These are phyloP conservation scores for Maudiozyma turicensis DNA, from an alignment of 805 yeast genomes.

Conservation along the genomic window DNA sequence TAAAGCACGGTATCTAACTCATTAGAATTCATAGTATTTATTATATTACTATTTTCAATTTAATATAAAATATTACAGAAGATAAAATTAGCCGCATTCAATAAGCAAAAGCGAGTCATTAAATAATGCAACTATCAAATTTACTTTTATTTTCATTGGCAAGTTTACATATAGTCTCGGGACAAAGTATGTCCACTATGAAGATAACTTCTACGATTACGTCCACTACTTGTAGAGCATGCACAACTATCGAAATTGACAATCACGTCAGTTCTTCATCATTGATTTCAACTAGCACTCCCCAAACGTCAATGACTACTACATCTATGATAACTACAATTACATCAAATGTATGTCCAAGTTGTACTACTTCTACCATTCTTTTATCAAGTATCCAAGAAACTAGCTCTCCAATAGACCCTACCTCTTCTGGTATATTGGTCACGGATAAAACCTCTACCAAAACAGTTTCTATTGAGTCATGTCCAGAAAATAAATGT, in stretches of 20 bases:
- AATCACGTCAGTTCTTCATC: background rate
- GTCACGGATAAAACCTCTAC: background rate
- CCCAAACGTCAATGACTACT: background rate
- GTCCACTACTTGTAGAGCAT: background rate
- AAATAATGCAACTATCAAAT: background rate
- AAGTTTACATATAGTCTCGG: background rate
- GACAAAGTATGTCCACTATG: background rate
- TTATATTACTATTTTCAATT: background rate
- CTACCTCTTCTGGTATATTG: background rate
- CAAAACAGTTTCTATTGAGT: slow-evolving; percentile 1
- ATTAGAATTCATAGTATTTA: too few relatives aligned
- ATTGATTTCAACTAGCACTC: background rate
- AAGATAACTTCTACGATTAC: background rate
- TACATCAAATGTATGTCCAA: slow-evolving; percentile 2
- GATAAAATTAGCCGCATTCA: background rate
- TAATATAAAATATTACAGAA: background rate
- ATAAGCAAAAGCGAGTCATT: background rate
- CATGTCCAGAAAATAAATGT: slow-evolving; percentile 1
- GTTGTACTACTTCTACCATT: slow-evolving; percentile 1
- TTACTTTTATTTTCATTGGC: background rate
- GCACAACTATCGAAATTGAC: background rate
- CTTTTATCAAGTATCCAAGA: background rate
- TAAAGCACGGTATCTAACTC: too few relatives aligned
- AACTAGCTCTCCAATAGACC: background rate
- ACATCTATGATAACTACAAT: background rate